Conservation (phyloP, 495 filamentous ascomycete species). For the Penicillium paxilli region DNA sequence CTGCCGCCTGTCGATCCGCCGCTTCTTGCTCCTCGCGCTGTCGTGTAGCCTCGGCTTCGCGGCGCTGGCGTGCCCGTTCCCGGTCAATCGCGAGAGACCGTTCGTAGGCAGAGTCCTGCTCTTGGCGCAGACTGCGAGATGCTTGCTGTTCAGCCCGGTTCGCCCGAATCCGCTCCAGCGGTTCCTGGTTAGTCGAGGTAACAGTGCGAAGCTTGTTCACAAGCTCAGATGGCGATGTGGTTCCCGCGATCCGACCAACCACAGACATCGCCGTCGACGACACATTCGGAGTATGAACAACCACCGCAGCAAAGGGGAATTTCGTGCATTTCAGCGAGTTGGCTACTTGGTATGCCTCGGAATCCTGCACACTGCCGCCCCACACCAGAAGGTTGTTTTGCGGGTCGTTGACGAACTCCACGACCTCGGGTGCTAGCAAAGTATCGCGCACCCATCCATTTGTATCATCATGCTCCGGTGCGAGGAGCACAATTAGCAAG, state of each 20-base stretch:
- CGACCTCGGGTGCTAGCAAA: conserved; percentile 71
- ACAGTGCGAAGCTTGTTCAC: conserved; percentile 69
- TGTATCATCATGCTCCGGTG: conserved; percentile 93
- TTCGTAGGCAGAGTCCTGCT: conserved; percentile 93
- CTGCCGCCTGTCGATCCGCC: conserved; percentile 61
- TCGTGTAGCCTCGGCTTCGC: conserved; percentile 71
- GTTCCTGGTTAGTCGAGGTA: conserved; percentile 66
- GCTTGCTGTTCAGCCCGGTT: conserved; percentile 75
- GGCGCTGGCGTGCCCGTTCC: conserved; percentile 70
- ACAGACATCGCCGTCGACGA: conserved; percentile 85
- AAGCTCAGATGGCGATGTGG: conserved; percentile 63
- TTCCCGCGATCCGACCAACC: conserved; percentile 71
- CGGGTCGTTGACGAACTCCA: conserved; percentile 68
- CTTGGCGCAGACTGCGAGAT: conserved; percentile 70
- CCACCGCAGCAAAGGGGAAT: conserved; percentile 82
- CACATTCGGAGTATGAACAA: conserved; percentile 79
- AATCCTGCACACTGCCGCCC: conserved; percentile 88
- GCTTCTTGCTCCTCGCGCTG: conserved; percentile 63
- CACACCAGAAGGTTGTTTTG: conserved; percentile 79
- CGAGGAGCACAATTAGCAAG: conserved; percentile 78
- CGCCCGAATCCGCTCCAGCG: conserved; percentile 66
- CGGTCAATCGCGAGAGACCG: conserved; percentile 83
- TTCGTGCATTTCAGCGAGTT: conserved; percentile 80
- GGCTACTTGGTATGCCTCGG: conserved; percentile 90
- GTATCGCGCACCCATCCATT: conserved; percentile 80